Conservation (phyloP, 2,329 filamentous ascomycete species). For the Zymoseptoria pseudotritici region DNA sequence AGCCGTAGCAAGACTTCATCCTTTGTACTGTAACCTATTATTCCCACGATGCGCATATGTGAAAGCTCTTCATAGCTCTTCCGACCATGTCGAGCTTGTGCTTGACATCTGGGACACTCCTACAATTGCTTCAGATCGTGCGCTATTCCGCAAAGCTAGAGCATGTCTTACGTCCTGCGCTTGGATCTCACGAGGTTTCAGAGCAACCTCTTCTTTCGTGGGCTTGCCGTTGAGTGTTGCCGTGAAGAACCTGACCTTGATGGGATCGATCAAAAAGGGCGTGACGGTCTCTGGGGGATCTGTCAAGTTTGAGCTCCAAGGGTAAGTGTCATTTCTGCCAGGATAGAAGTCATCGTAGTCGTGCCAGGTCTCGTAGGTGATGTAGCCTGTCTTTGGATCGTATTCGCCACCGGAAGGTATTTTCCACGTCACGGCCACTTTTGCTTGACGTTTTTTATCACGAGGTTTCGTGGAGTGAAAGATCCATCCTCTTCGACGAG, state of each 20-base stretch:
- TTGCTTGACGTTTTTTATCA: not conserved
- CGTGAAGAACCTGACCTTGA: not conserved
- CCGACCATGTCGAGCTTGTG: not conserved
- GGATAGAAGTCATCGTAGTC: not conserved
- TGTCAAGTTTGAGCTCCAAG: not conserved
- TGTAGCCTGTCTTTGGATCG: not conserved
- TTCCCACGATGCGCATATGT: not conserved
- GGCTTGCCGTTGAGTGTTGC: not conserved
- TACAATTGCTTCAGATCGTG: not conserved
- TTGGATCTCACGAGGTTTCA: not conserved
- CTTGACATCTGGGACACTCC: not conserved
- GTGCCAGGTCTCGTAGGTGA: not conserved
- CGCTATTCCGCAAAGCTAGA: not conserved
- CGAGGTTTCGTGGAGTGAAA: not conserved
- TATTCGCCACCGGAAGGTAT: not conserved
- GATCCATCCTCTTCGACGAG: not conserved
- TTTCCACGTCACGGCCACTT: not conserved
- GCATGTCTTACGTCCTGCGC: not conserved
- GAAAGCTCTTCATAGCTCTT: not conserved
- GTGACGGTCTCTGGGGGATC: not conserved
- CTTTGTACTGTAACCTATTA: too few relatives aligned
- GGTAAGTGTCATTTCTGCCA: not conserved
- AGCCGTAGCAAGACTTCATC: too few relatives aligned
- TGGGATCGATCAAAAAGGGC: not conserved
- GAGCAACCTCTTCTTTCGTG: not conserved